These are phyloP conservation scores for Akebia trifoliata DNA, from an alignment of 164 flowering plant species.

Conservation along the genomic window DNA sequence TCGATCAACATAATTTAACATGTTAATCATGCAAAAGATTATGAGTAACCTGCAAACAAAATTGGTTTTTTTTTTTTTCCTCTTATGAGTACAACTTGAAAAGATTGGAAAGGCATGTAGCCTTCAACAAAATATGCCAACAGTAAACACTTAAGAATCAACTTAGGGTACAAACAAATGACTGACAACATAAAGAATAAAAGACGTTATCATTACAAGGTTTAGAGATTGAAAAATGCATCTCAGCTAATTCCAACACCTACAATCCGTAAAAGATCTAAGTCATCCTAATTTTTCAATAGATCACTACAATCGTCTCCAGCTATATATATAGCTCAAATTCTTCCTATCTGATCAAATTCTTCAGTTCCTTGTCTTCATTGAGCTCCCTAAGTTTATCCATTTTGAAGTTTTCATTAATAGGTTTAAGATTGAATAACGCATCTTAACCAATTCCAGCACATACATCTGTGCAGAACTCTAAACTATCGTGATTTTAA, in stretches of 20 bases:
- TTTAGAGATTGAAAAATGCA: no score
- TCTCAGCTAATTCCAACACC: no score
- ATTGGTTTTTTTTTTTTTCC: no score
- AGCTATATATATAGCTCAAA: neutral
- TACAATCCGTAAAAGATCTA: neutral
- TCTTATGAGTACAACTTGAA: neutral
- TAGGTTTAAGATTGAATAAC: no score
- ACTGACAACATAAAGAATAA: no score
- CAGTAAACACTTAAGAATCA: no score
- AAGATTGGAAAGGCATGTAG: neutral
- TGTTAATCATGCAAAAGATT: constrained; percentile 75
- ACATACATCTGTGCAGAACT: neutral
- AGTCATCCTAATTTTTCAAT: neutral
- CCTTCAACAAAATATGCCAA: neutral
- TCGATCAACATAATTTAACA: constrained; percentile 89
- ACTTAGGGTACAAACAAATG: no score
- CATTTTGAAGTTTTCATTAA: no score
- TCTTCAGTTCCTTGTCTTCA: neutral
- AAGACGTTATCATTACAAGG: no score
- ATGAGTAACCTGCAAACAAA: constrained; percentile 60
- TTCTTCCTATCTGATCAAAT: neutral
- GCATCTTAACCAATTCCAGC: no score
- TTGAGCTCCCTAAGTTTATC: no score
- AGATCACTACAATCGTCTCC: no score
- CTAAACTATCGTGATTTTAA: neutral